phyloP scores from a whole-genome alignment of 345 rosid species.

The Pseudoturritis turrita region DNA sequence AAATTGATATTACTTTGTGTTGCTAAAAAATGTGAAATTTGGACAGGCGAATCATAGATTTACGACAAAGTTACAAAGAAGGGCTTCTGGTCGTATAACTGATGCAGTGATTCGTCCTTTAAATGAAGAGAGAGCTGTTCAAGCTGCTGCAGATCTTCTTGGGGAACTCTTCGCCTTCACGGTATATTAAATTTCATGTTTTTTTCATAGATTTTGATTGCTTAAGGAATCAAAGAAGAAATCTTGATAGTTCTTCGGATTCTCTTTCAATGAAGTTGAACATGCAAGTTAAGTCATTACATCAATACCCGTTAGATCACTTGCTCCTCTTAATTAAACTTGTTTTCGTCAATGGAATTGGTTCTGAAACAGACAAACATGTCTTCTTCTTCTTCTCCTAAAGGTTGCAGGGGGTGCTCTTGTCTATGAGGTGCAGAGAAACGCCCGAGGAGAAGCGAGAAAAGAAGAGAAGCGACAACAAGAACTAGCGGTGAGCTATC shows the following conservation, averaged over 20 bases:
- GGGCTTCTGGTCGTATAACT: constrained; percentile 56
- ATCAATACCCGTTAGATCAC: no score
- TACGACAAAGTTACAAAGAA: constrained; percentile 63
- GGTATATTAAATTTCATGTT: constrained; percentile 38
- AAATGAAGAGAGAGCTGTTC: constrained; percentile 82
- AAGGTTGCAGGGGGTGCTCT: constrained; percentile 81
- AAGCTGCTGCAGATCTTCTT: constrained; percentile 79
- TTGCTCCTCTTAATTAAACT: neutral
- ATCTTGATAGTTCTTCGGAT: neutral
- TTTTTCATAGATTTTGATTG: neutral
- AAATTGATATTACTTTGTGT: neutral
- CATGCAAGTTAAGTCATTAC: no score
- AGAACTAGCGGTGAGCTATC: neutral
- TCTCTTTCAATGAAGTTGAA: neutral
- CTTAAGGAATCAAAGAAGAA: neutral
- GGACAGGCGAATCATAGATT: constrained; percentile 74
- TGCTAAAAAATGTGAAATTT: no score
- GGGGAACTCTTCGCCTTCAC: constrained; percentile 80
- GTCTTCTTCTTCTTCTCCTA: neutral
- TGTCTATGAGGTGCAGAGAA: constrained; percentile 75
- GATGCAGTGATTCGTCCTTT: constrained; percentile 72
- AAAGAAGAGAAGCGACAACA: constrained; percentile 65
- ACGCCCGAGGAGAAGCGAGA: constrained; percentile 60
- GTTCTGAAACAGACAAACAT: neutral
- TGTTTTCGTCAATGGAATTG: neutral